These are phyloP conservation scores for Skeletonema potamos DNA, from an alignment of 108 stramenopile genomes.

Conservation along the genomic window DNA sequence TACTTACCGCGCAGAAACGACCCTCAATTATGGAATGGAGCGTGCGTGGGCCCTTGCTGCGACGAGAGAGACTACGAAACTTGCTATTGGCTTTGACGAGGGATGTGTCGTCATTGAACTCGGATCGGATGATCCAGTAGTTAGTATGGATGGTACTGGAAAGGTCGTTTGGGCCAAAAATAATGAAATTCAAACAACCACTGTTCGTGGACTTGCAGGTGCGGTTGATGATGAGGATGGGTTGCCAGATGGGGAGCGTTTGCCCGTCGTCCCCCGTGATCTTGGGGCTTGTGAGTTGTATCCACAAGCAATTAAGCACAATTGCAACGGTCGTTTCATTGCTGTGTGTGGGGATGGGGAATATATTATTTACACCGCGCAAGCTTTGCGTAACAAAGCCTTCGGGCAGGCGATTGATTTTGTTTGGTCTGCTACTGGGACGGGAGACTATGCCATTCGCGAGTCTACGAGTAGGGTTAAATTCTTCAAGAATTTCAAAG, in stretches of 20 bases:
- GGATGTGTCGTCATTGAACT: conserved; percentile 98
- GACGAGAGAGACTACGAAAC: conserved; percentile 90
- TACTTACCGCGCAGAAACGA: conserved; percentile 98
- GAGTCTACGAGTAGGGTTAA: conserved; percentile 91
- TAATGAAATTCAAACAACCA: conserved; percentile 95
- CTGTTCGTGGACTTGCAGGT: conserved; percentile 82
- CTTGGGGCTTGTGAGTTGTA: conserved; percentile 95
- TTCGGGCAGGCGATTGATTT: conserved; percentile 98
- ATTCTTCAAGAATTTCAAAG: conserved; percentile 96
- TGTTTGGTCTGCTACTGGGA: conserved; percentile 94
- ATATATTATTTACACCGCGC: conserved; percentile 99
- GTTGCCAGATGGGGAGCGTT: conserved; percentile 84
- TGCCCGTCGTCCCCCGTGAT: conserved; percentile 84
- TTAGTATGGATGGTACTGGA: conserved; percentile 96
- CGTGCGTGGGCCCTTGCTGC: conserved; percentile 97
- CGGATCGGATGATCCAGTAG: conserved; percentile 97
- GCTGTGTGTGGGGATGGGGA: conserved; percentile 99
- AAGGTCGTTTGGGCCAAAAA: conserved; percentile 97
- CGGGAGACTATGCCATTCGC: conserved; percentile 98
- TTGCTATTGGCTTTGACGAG: conserved; percentile 99
- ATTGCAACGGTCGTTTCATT: conserved; percentile 98
- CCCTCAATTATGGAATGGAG: conserved; percentile 99
- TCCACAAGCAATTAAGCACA: conserved; percentile 94
- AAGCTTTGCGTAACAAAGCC: conserved; percentile 96
- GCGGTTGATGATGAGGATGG: conserved; percentile 79